Conservation (phyloP, 495 filamentous ascomycete genomes). For the Delitschia confertaspora region DNA sequence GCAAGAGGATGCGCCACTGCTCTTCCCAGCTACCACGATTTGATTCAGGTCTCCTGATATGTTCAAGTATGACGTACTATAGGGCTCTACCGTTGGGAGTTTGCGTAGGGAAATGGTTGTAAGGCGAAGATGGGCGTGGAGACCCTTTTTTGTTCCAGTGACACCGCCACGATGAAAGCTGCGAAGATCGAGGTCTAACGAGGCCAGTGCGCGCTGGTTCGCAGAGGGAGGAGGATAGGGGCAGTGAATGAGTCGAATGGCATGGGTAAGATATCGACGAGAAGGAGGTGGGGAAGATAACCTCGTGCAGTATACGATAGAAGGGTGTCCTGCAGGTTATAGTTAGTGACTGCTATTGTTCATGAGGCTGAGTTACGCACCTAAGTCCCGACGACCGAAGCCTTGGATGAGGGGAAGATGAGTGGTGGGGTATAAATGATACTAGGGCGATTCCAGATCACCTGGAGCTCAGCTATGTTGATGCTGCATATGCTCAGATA, state of each 20-base stretch:
- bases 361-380: no score
- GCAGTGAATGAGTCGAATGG: conserved; percentile 1
- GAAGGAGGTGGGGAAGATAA: no score
- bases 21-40: neutral
- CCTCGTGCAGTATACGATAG: no score
- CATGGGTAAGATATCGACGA: conserved; percentile 14
- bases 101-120: conserved; percentile 7
- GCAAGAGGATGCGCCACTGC: conserved; percentile 8
- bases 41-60: conserved; percentile 4
- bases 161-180: conserved; percentile 22
- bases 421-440: no score
- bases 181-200: neutral
- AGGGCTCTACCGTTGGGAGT: conserved; percentile 1
- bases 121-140: conserved; percentile 8
- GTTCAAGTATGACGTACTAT: neutral
- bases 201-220: neutral
- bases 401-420: no score
- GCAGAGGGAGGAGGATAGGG: neutral
- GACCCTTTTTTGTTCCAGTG: conserved; percentile 18
- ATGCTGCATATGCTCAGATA: no score
- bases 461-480: no score
- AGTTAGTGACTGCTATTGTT: no score
- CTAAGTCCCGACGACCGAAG: no score
- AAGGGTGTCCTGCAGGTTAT: no score
- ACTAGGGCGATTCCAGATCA: no score